Evolutionary conservation across 345 rosid genomes (phyloP).

Genomic region (Hypericum perforatum): DNA sequence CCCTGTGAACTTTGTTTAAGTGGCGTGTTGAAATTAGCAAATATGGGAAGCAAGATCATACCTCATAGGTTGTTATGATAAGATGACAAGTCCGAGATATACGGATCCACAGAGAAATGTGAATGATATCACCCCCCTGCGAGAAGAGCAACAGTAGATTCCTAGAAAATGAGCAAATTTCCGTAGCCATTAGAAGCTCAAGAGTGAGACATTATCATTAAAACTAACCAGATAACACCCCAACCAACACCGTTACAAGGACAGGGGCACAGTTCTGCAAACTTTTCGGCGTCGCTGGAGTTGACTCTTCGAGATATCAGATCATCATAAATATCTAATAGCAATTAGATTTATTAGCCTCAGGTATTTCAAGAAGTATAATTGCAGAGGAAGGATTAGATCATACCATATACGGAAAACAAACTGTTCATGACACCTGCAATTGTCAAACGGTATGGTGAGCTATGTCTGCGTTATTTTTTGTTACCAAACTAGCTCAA

Average conservation of each 20-base stretch:
- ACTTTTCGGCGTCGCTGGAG: conserved; percentile 96
- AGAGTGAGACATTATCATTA: not conserved
- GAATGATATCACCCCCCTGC: conserved; percentile 96
- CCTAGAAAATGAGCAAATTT: not conserved
- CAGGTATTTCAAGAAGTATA: not conserved
- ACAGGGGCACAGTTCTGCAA: conserved; percentile 93
- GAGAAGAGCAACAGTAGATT: conserved; percentile 9
- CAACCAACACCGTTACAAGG: conserved; percentile 89
- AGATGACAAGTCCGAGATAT: conserved; percentile 83
- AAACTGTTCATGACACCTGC: conserved; percentile 97
- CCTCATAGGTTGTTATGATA: conserved; percentile 41
- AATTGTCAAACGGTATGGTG: conserved; percentile 15
- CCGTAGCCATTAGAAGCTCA: not conserved
- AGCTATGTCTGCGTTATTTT: conserved; percentile 9
- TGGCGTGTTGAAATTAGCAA: too few relatives aligned
- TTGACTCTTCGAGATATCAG: conserved; percentile 83
- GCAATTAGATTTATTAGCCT: conserved; percentile 1
- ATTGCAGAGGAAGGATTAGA: not conserved
- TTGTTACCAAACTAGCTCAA: conserved; percentile 5
- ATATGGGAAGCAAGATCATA: conserved; percentile 17
- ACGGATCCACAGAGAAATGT: conserved; percentile 57
- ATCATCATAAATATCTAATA: conserved; percentile 82
- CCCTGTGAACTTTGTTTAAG: too few relatives aligned
- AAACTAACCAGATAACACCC: conserved; percentile 83
- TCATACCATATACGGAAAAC: conserved; percentile 86